Conservation (phyloP, 1,284 basidiomycete species). For the Ganoderma lingzhi region DNA sequence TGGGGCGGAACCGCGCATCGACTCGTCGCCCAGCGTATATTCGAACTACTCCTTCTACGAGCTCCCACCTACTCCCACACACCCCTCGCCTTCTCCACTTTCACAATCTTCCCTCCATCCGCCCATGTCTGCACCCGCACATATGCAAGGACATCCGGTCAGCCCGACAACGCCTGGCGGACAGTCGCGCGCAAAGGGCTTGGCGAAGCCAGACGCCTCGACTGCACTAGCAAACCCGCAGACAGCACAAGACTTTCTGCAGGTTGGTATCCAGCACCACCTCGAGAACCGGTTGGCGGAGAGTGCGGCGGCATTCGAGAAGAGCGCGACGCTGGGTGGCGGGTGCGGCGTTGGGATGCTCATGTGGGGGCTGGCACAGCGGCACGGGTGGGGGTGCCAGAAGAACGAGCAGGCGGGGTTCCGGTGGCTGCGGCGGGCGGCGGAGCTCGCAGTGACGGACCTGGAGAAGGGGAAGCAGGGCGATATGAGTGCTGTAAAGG, state of each 20-base stretch:
- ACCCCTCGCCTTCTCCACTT: conserved; percentile 5
- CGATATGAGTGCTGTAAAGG: conserved; percentile 54
- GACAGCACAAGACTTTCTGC: conserved; percentile 70
- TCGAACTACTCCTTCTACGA: conserved; percentile 74
- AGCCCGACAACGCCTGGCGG: conserved; percentile 25
- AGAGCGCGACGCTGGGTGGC: conserved; percentile 76
- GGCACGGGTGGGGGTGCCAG: conserved; percentile 89
- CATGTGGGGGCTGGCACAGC: conserved; percentile 89
- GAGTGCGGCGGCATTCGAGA: conserved; percentile 83
- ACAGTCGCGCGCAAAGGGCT: neutral
- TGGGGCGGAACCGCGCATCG: conserved; percentile 12
- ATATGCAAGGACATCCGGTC: conserved; percentile 28
- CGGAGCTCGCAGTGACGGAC: conserved; percentile 83
- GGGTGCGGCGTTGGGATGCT: conserved; percentile 92
- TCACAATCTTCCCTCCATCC: neutral
- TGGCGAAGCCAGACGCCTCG: conserved; percentile 1
- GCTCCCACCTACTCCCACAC: conserved; percentile 40
- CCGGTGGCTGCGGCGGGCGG: conserved; percentile 84
- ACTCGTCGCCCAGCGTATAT: conserved; percentile 59
- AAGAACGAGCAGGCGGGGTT: conserved; percentile 84
- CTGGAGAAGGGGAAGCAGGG: conserved; percentile 64
- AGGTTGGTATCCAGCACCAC: conserved; percentile 84
- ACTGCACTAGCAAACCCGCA: conserved; percentile 22
- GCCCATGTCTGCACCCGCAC: conserved; percentile 12
- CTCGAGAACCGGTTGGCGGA: conserved; percentile 80